These are phyloP conservation scores for Ganoderma boninense DNA, from an alignment of 1,284 basidiomycete genomes.

Conservation along the genomic window DNA sequence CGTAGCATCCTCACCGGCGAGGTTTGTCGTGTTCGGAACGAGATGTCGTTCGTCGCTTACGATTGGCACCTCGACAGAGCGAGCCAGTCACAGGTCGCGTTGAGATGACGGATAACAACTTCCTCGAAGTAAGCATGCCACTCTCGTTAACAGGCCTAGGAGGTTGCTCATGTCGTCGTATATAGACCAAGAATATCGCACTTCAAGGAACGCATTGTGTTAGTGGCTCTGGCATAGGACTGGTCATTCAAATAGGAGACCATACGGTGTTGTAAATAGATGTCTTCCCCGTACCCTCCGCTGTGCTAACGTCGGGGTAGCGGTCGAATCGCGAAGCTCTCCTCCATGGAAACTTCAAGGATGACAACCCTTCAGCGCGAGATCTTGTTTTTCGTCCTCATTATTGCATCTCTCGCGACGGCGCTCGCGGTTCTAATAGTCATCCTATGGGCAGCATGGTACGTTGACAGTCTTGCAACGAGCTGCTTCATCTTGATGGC, in stretches of 20 bases:
- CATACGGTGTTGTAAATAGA: conserved; percentile 53
- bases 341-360: conserved; percentile 50
- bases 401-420: conserved; percentile 50
- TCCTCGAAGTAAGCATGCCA: conserved; percentile 16
- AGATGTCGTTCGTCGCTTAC: conserved; percentile 43
- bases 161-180: conserved; percentile 55
- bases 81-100: conserved; percentile 28
- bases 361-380: conserved; percentile 55
- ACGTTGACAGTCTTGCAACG: background rate
- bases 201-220: conserved; percentile 73
- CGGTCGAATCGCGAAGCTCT: conserved; percentile 66
- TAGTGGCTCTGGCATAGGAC: conserved; percentile 59
- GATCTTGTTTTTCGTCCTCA: conserved; percentile 51
- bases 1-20: conserved; percentile 69
- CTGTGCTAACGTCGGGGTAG: conserved; percentile 33
- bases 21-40: conserved; percentile 58
- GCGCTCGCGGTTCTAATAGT: conserved; percentile 60
- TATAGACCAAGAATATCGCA: conserved; percentile 65
- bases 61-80: conserved; percentile 31
- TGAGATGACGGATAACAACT: conserved; percentile 25
- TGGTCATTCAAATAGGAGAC: conserved; percentile 66
- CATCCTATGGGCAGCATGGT: conserved; percentile 65
- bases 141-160: conserved; percentile 44
- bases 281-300: background rate
- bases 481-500: background rate